phyloP scores from a whole-genome alignment of 108 stramenopile genomes.

The Nannochloropsis oceanica region DNA sequence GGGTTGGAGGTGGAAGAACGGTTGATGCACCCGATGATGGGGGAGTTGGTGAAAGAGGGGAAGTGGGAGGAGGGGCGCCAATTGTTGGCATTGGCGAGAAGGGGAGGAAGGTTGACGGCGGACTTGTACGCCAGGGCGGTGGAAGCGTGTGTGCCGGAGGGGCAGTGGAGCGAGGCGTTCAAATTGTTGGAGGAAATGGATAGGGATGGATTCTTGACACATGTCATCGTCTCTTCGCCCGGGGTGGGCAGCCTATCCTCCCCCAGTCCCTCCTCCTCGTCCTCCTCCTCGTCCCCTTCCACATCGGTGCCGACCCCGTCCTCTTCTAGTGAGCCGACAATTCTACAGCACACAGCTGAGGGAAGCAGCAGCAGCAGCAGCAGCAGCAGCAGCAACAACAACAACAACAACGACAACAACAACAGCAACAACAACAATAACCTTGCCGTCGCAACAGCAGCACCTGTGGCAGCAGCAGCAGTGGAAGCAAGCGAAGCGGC shows the following conservation, averaged over 20 bases:
- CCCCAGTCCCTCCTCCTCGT: neutral
- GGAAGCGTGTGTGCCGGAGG: neutral
- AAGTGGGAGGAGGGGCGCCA: neutral
- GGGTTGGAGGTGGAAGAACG: neutral
- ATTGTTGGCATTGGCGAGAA: neutral
- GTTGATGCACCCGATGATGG: neutral
- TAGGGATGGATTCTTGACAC: neutral
- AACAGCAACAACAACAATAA: neutral
- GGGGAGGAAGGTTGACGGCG: neutral
- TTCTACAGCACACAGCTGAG: neutral
- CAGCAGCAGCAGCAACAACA: neutral
- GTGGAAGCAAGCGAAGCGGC: neutral
- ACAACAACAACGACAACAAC: neutral
- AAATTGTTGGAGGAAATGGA: constrained; percentile 1
- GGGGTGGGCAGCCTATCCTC: too few species aligned
- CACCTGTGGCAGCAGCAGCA: neutral
- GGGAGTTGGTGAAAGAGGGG: neutral
- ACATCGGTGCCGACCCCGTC: neutral
- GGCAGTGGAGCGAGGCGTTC: constrained; percentile 10
- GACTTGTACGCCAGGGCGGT: neutral
- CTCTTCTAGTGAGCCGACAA: neutral
- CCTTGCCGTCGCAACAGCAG: neutral
- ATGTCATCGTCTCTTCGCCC: neutral
- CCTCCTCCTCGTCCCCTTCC: neutral
- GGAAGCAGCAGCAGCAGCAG: neutral